Conservation (phyloP, 306 rosid genomes). For the Vachellia collinsii region DNA sequence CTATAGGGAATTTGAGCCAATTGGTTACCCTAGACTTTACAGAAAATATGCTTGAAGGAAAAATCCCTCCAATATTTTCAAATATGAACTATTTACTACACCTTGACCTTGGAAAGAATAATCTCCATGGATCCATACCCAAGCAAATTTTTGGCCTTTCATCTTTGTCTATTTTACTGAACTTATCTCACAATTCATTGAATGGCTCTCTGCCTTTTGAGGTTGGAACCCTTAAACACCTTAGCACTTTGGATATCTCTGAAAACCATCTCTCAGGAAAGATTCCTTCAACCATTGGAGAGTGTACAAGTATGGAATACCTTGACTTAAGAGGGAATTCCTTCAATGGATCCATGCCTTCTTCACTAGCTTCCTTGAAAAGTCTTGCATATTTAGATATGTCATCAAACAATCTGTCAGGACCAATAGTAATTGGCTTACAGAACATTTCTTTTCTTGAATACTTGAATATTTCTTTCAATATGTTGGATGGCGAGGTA, state of each 20-base stretch:
- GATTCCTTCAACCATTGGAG: neutral
- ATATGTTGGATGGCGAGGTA: neutral
- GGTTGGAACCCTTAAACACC: neutral
- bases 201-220: neutral
- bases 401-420: neutral
- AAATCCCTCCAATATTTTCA: neutral
- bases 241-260: neutral
- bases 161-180: neutral
- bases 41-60: neutral
- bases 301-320: neutral
- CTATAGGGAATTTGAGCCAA: neutral
- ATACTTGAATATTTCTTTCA: neutral
- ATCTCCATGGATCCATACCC: neutral
- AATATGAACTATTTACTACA: neutral
- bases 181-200: constrained; percentile 2
- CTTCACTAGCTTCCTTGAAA: neutral
- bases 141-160: neutral
- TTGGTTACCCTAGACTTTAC: neutral
- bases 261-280: neutral
- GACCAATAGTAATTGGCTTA: neutral
- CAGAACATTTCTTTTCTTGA: neutral
- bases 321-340: neutral
- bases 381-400: neutral
- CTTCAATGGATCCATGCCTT: neutral
- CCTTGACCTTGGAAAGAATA: neutral